These are phyloP conservation scores for Eucalyptus pauciflora DNA, from an alignment of 345 rosid species.

Conservation along the genomic window DNA sequence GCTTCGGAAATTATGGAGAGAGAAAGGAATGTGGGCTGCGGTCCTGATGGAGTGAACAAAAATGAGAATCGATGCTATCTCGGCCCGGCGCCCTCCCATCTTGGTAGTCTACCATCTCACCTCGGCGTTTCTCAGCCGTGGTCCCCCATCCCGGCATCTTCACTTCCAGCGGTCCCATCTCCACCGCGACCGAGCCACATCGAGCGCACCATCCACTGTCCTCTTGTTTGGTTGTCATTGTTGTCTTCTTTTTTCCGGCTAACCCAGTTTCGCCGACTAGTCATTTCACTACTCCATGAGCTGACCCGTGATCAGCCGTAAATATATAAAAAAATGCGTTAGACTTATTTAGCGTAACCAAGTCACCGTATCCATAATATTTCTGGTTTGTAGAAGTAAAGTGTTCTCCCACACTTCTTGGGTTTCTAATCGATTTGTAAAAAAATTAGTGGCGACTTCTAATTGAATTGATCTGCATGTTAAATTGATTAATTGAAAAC, in stretches of 20 bases:
- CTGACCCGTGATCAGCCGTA: rapidly evolving
- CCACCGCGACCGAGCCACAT: neutral
- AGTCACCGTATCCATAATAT: rapidly evolving
- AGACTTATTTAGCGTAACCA: neutral
- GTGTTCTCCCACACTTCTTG: too few species aligned
- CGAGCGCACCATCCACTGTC: neutral
- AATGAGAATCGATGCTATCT: too few species aligned
- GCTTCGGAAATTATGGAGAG: too few species aligned
- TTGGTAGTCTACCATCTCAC: neutral
- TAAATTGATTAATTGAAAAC: neutral
- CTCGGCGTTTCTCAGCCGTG: neutral
- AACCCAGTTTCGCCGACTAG: neutral
- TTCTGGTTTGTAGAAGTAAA: too few species aligned
- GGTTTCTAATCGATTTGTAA: too few species aligned
- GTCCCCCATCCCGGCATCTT: neutral
- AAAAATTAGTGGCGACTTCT: neutral
- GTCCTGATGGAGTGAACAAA: too few species aligned
- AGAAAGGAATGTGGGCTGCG: too few species aligned
- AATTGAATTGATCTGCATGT: neutral
- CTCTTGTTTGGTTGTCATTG: neutral
- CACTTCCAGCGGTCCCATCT: neutral
- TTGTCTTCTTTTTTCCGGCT: neutral
- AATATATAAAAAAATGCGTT: too few species aligned
- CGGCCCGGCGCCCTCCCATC: neutral
- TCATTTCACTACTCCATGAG: neutral